Percentiles rank a stretch among this genome's conserved stretches.
Evolutionary conservation across 2,329 filamentous ascomycete genomes (phyloP).

Genomic region (Talaromyces islandicus): DNA sequence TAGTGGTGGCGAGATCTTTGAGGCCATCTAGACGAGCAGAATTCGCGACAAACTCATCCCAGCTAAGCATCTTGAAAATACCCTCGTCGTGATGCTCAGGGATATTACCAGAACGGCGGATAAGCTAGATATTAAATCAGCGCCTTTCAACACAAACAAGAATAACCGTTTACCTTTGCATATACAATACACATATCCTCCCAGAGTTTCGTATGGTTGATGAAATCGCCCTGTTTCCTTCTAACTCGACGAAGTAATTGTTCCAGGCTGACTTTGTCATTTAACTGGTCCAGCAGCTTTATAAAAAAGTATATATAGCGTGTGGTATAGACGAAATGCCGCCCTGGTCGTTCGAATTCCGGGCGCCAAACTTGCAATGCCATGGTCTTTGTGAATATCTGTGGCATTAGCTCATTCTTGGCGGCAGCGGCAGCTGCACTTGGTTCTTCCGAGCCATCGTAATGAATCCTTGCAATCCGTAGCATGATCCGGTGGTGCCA

Average conservation of each 20-base stretch:
- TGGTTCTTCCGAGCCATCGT: conserved; percentile 49
- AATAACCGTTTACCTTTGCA: conserved; percentile 35
- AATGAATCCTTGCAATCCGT: conserved; percentile 62
- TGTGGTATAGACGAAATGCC: conserved; percentile 87
- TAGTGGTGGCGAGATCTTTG: conserved; percentile 45
- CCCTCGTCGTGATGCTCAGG: conserved; percentile 58
- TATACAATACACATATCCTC: conserved; percentile 55
- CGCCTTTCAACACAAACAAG: conserved; percentile 6
- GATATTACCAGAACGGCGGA: conserved; percentile 54
- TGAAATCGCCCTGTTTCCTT: conserved; percentile 71
- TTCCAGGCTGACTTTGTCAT: conserved; percentile 71
- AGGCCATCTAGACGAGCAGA: conserved; percentile 56
- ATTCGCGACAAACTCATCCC: conserved; percentile 59
- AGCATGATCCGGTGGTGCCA: conserved; percentile 93
- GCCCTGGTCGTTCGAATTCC: conserved; percentile 73
- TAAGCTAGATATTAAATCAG: conserved; percentile 35
- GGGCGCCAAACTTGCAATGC: conserved; percentile 93
- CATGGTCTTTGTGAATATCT: conserved; percentile 93
- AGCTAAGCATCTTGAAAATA: conserved; percentile 57
- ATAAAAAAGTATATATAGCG: conserved; percentile 81
- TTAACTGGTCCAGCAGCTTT: conserved; percentile 64
- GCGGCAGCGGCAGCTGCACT: conserved; percentile 51
- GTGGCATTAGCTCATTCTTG: conserved; percentile 71
- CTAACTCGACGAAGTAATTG: conserved; percentile 71
- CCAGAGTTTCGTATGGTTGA: conserved; percentile 59